A percentile compares a stretch with the other conserved stretches of the same genome.
These are phyloP conservation scores for Digitaria exilis DNA, from an alignment of 202 grass and related monocot species.

Conservation along the genomic window DNA sequence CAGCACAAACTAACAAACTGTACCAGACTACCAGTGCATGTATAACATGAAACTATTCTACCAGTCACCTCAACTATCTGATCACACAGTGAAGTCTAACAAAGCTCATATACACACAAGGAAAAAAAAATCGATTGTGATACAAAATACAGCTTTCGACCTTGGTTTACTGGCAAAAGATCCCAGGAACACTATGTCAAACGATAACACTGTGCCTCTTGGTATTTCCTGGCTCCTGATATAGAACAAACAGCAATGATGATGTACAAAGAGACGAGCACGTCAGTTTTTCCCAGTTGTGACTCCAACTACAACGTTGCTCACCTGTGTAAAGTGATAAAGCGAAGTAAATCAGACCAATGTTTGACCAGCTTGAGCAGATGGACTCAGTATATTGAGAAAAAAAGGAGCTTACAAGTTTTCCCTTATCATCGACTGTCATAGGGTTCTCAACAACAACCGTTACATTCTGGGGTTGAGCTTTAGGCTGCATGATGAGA, in stretches of 20 bases:
- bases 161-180: constrained; percentile 26
- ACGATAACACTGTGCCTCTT: constrained; percentile 20
- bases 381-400: background rate
- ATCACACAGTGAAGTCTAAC: constrained; percentile 16
- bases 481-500: constrained; percentile 52
- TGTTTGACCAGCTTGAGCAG: background rate
- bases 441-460: constrained; percentile 95
- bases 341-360: background rate
- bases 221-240: constrained; percentile 24
- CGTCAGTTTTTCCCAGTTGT: constrained; percentile 73
- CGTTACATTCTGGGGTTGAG: constrained; percentile 77
- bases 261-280: background rate
- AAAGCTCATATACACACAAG: constrained; percentile 41
- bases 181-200: constrained; percentile 8
- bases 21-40: background rate
- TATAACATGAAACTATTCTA: constrained; percentile 16
- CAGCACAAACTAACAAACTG: constrained; percentile 12
- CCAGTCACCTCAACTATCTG: background rate
- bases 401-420: constrained; percentile 66
- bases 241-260: constrained; percentile 29
- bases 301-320: constrained; percentile 90
- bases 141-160: constrained; percentile 26
- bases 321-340: constrained; percentile 65
- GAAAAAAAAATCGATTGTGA: constrained; percentile 48
- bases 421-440: constrained; percentile 87